Percentiles rank a stretch among this genome's conserved stretches.
phyloP scores from a whole-genome alignment of 768 basidiomycete species.

The Tricholoma terreum region DNA sequence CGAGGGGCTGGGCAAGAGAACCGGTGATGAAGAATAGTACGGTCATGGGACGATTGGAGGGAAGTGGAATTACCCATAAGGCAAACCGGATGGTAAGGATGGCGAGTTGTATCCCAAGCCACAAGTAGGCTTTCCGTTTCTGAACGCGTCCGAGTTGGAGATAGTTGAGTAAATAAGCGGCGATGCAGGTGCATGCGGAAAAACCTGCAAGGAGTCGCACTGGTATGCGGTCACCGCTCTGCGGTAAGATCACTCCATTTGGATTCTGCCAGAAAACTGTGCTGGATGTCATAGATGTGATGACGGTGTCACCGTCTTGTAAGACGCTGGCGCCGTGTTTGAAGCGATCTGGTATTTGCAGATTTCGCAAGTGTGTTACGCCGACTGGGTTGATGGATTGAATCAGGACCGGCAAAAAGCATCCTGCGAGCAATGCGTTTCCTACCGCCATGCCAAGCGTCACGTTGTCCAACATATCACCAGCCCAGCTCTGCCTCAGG shows the following conservation, averaged over 20 bases:
- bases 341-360: not conserved
- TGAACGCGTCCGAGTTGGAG: not conserved
- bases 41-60: not conserved
- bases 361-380: not conserved
- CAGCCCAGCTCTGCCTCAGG: not conserved
- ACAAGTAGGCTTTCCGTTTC: not conserved
- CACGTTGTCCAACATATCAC: not conserved
- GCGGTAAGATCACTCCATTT: not conserved
- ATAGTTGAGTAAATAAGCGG: not conserved
- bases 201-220: not conserved
- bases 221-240: not conserved
- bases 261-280: not conserved
- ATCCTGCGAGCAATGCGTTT: not conserved
- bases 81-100: not conserved
- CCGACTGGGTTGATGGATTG: not conserved
- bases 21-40: not conserved
- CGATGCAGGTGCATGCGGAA: not conserved
- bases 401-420: not conserved
- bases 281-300: not conserved
- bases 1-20: not conserved
- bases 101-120: not conserved
- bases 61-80: not conserved
- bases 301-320: not conserved
- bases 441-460: not conserved
- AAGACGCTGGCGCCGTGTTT: not conserved